These are phyloP conservation scores for Graphilbum sp. DNA, from an alignment of 2,329 filamentous ascomycete species.

Conservation along the genomic window DNA sequence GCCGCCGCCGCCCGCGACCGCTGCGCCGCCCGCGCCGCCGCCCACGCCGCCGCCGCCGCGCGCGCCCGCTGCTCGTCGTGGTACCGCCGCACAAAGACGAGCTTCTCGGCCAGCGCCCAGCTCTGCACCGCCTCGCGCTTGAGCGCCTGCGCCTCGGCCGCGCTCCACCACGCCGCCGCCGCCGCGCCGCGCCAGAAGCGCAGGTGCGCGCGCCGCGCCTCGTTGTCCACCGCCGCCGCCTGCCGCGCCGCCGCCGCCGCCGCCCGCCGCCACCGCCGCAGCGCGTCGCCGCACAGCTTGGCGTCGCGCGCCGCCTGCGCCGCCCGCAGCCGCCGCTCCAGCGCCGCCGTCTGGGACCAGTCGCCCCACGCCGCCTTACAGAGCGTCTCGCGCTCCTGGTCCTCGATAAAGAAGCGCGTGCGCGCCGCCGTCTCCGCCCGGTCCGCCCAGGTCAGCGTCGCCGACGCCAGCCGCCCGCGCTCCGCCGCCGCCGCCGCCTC, in stretches of 20 bases:
- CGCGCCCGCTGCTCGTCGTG: slow-evolving; percentile 8
- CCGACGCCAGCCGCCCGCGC: slow-evolving; percentile 7
- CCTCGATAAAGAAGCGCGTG: slow-evolving; percentile 3
- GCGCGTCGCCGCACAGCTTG: neutral
- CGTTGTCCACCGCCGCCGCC: neutral
- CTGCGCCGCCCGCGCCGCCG: neutral
- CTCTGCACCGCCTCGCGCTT: slow-evolving; percentile 10
- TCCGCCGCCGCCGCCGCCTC: neutral
- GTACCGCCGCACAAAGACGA: slow-evolving; percentile 12
- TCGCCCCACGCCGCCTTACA: slow-evolving; percentile 4
- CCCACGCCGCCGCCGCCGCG: neutral
- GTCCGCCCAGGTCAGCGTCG: slow-evolving; percentile 4
- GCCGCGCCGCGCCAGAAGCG: slow-evolving; percentile 13
- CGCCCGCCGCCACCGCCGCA: neutral
- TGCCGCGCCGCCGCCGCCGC: slow-evolving; percentile 8
- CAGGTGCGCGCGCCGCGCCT: too few relatives aligned
- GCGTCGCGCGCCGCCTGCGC: neutral
- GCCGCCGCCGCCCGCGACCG: neutral
- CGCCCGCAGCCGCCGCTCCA: slow-evolving; percentile 3
- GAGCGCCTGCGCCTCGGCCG: slow-evolving; percentile 6
- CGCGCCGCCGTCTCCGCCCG: slow-evolving; percentile 1
- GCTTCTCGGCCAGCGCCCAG: slow-evolving; percentile 14
- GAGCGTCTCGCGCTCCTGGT: slow-evolving; percentile 5
- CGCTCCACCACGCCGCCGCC: slow-evolving; percentile 10
- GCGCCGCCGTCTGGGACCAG: slow-evolving; percentile 4